Conservation (phyloP, 2,329 filamentous ascomycete genomes). For the Claviceps arundinis region DNA sequence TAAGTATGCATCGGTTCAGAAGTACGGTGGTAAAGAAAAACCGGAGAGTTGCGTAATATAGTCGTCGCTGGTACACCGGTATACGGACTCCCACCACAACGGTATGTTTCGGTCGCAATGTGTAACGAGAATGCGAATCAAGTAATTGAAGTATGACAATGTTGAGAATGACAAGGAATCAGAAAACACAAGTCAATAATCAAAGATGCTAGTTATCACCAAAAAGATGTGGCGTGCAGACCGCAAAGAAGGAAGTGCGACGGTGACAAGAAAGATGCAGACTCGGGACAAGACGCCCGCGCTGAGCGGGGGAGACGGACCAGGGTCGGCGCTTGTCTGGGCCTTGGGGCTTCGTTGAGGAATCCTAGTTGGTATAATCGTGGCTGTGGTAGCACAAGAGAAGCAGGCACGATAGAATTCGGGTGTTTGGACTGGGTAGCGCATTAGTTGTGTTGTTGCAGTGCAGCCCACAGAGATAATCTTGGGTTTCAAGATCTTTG, state of each 20-base stretch:
- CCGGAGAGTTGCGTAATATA: neutral
- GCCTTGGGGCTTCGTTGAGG: neutral
- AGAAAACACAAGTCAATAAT: slow-evolving; percentile 1
- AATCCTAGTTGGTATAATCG: neutral
- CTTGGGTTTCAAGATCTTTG: neutral
- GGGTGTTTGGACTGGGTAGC: neutral
- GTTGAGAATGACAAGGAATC: slow-evolving; percentile 9
- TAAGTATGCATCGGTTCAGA: neutral
- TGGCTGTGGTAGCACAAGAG: slow-evolving; percentile 3
- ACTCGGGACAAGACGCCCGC: slow-evolving; percentile 3
- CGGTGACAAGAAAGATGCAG: slow-evolving; percentile 1
- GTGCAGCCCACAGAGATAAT: neutral
- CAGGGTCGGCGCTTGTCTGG: slow-evolving; percentile 6
- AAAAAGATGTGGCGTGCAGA: slow-evolving; percentile 1
- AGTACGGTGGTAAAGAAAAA: neutral
- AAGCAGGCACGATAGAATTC: neutral
- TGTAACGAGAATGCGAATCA: slow-evolving; percentile 7
- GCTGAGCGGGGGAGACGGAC: slow-evolving; percentile 1
- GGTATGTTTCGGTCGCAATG: slow-evolving; percentile 19
- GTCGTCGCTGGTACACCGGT: neutral
- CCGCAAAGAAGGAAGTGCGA: neutral
- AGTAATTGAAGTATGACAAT: slow-evolving; percentile 3
- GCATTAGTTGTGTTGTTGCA: neutral
- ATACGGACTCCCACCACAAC: slow-evolving; percentile 5
- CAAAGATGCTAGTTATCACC: slow-evolving; percentile 3